These are phyloP conservation scores for Paramecium primaurelia DNA, from an alignment of 73 alveolate genomes.

Conservation along the genomic window DNA sequence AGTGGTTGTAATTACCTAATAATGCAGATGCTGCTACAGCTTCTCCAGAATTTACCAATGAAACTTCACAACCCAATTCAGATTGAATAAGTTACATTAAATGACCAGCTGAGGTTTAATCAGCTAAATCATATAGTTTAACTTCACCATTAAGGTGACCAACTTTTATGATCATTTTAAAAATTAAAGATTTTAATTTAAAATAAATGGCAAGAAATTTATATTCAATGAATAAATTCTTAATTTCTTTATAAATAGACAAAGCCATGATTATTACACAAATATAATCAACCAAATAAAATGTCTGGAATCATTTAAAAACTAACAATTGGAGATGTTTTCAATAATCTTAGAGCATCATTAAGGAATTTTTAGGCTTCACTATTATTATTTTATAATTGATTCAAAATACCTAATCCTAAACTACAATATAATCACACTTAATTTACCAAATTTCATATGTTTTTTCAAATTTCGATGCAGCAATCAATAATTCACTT, in stretches of 20 bases:
- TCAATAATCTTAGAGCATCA: background rate
- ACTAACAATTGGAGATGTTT: background rate
- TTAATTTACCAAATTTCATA: background rate
- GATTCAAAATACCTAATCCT: background rate
- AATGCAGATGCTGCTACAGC: conserved; percentile 46
- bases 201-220: background rate
- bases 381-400: background rate
- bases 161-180: background rate
- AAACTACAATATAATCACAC: background rate
- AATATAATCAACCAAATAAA: background rate
- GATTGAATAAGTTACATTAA: conserved; percentile 37
- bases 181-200: background rate
- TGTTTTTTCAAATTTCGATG: conserved; percentile 6
- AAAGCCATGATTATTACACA: background rate
- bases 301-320: conserved; percentile 17
- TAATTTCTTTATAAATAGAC: background rate
- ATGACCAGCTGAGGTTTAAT: conserved; percentile 32
- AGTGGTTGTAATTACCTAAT: background rate
- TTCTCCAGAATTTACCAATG: conserved; percentile 41
- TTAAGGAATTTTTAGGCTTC: background rate
- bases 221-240: background rate
- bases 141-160: conserved; percentile 55
- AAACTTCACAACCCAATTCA: conserved; percentile 53
- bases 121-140: conserved; percentile 47
- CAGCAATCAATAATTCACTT: conserved; percentile 14